Base-by-base conservation (phyloP, 176 grass and related monocot species). In the Phyllostachys edulis region DNA sequence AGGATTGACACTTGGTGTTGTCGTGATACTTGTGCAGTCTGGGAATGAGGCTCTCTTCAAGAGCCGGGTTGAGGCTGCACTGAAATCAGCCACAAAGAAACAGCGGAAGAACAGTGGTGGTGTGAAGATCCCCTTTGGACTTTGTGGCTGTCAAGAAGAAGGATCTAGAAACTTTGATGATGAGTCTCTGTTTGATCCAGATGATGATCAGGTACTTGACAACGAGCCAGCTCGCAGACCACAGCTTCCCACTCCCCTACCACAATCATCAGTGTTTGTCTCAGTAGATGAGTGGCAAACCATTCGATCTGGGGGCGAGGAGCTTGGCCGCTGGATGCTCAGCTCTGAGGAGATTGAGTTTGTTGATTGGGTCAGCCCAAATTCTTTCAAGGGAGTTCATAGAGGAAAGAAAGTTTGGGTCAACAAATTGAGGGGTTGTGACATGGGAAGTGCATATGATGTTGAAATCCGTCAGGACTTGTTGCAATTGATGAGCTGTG, bases 271-370 rank as follows among this genome's bases (percentile, higher is more conserved):
- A 29, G 82, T 93, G 18, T 94, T 99, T 26, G 96, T 94, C 12
- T 99, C 96, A 0, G 87, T 99, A 29, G 96, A 99, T 79, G 96
- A 99, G 87, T 99, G 96, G 96, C 96, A 99, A 78, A 94, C 91
- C 40, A 75, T 99, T 75, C 87, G 85, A 85, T 99, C 91, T 46
- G 96, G 96, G 7, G 90, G 96, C 0, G 96, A 99, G 67, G 93
- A 99, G 71, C 89, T 99, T 21, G 80, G 77, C n/a, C 85, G 90
- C 80, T 94, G 93, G 89, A 71, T 99, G 51, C 47, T 99, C 63
- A 91, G 76, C 79, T 90, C 96, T 23, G 89, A 96, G 15, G 96
- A 99, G 69, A 90, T 99, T 7, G 93, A 99, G 44, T 93, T 96
- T 69, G 56, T 99, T 5, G 93, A 99, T 64, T 93, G 96, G 88